Conservation (phyloP, 306 rosid species). For the Adenanthera pavonina region DNA sequence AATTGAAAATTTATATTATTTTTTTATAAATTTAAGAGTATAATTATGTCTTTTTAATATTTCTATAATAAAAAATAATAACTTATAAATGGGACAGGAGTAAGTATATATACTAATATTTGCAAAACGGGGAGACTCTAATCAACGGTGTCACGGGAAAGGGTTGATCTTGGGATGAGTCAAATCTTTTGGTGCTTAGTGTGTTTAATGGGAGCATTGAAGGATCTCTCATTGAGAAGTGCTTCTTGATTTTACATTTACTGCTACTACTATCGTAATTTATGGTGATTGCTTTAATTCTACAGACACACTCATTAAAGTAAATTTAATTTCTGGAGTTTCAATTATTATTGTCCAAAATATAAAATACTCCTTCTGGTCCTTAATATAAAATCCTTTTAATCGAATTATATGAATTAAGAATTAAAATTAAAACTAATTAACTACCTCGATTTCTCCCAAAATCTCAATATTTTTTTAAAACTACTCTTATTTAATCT, state of each 20-base stretch:
- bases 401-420: too few species aligned
- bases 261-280: too few species aligned
- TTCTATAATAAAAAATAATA: too few species aligned
- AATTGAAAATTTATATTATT: too few species aligned
- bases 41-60: too few species aligned
- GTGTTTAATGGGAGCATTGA: slow-evolving; percentile 32
- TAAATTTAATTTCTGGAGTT: background rate
- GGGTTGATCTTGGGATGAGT: slow-evolving; percentile 13
- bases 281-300: slow-evolving; percentile 14
- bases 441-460: too few species aligned
- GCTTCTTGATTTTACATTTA: slow-evolving; percentile 24
- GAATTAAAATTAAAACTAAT: too few species aligned
- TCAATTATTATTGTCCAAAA: background rate
- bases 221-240: slow-evolving; percentile 25
- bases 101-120: background rate
- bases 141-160: slow-evolving; percentile 15
- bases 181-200: slow-evolving; percentile 22
- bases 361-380: background rate
- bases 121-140: background rate
- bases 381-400: too few species aligned
- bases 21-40: too few species aligned
- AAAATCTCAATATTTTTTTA: too few species aligned
- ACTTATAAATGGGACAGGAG: too few species aligned
- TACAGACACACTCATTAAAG: slow-evolving; percentile 24
- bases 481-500: too few species aligned